These are phyloP conservation scores for Boletus coccyginus DNA, from an alignment of 768 basidiomycete species.

Conservation along the genomic window DNA sequence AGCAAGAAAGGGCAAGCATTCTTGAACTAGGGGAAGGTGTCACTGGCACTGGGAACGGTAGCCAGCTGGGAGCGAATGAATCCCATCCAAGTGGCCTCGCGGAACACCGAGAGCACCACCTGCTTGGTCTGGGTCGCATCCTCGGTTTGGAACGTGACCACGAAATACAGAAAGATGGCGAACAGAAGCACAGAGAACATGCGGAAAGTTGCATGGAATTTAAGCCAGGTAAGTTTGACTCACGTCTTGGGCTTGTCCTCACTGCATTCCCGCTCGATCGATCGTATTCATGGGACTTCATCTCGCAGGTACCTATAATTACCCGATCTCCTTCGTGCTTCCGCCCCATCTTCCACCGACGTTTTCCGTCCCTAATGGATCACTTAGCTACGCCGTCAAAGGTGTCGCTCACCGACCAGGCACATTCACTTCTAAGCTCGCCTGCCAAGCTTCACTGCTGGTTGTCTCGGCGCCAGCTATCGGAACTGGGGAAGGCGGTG, in stretches of 20 bases:
- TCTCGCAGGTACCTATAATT: conserved; percentile 80
- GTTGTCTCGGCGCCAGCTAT: conserved; percentile 76
- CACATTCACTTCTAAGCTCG: conserved; percentile 73
- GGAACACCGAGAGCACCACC: conserved; percentile 14
- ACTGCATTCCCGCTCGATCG: not conserved
- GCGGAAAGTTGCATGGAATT: conserved; percentile 83
- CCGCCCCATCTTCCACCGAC: conserved; percentile 80
- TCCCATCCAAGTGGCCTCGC: not conserved
- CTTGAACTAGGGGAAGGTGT: not conserved
- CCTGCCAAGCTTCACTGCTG: conserved; percentile 65
- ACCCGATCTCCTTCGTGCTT: conserved; percentile 90
- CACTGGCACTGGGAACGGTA: not conserved
- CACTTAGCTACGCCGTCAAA: conserved; percentile 74
- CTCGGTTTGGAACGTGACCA: conserved; percentile 18
- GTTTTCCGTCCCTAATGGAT: conserved; percentile 70
- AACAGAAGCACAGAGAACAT: conserved; percentile 38
- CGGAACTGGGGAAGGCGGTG: conserved; percentile 65
- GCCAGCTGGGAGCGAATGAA: not conserved
- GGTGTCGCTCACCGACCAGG: conserved; percentile 87
- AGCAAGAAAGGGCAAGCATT: not conserved
- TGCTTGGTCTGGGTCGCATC: conserved; percentile 37
- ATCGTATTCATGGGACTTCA: not conserved
- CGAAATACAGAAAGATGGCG: conserved; percentile 9
- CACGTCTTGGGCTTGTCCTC: not conserved
- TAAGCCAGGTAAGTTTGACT: conserved; percentile 60